Percentiles rank a stretch among this genome's conserved stretches.
Conservation (phyloP, 2,329 filamentous ascomycete species). For the Alternaria alternata region DNA sequence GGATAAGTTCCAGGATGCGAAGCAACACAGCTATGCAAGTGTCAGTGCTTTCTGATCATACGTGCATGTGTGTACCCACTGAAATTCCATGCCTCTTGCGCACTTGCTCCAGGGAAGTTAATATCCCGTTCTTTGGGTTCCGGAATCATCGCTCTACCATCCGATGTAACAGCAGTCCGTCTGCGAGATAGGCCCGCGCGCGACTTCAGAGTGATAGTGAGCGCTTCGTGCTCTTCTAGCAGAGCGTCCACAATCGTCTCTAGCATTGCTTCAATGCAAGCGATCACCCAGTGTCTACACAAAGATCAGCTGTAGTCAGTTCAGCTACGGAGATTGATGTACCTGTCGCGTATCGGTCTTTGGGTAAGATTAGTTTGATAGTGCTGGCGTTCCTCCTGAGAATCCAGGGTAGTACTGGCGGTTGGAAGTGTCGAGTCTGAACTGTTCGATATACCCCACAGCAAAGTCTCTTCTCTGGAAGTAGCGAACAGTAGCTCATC, state of each 20-base stretch:
- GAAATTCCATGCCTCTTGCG: conserved; percentile 67
- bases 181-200: conserved; percentile 34
- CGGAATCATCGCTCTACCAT: conserved; percentile 13
- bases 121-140: conserved; percentile 36
- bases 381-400: background rate
- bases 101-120: conserved; percentile 63
- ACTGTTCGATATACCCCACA: conserved; percentile 14
- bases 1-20: conserved; percentile 64
- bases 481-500: conserved; percentile 35
- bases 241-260: conserved; percentile 61
- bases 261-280: conserved; percentile 65
- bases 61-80: conserved; percentile 45
- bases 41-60: conserved; percentile 13
- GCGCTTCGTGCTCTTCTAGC: conserved; percentile 55
- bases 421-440: background rate
- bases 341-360: conserved; percentile 25
- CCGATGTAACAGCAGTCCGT: conserved; percentile 14
- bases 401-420: background rate
- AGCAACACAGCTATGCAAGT: conserved; percentile 58
- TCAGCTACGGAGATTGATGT: background rate
- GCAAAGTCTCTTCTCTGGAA: conserved; percentile 8
- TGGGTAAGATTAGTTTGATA: background rate
- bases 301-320: conserved; percentile 10
- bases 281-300: conserved; percentile 53
- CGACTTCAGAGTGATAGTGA: conserved; percentile 60